Base-by-base conservation (phyloP, 768 basidiomycete species). In the Boletus fagicola region DNA sequence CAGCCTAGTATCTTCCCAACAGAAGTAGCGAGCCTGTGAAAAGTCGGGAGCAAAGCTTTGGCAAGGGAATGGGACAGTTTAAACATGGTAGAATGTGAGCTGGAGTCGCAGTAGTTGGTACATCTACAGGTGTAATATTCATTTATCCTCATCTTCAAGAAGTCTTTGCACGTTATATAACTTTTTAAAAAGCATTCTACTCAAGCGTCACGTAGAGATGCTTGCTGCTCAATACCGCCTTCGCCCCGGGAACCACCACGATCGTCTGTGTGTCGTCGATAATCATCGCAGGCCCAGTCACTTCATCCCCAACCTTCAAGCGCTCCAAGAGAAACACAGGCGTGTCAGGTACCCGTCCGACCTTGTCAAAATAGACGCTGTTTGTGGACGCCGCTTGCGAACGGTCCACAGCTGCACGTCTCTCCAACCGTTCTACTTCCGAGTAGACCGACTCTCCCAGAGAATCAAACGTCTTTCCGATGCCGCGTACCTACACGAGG, bases 181-280 rank as follows among this genome's bases (percentile, higher is more conserved):
- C 43, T 11, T 4, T 4, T 4, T 4, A 3, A 16, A 5, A 20
- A 20, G 24, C 7, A 9, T 49, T 43, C 59, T 70, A 71, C 78
- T 67, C 60, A 0, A 83, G 63, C 2, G 76, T 79, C 62, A 84
- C 77, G 46, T 78, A 78, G 72, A 94, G 68, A 69, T 91, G 88
- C 61, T 84, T 86, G 54, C 83, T 85, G 48, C 86, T 82, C 54
- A 92, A 66, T 9, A 88, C 74, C 20, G 83, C 88, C 67, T 72
- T 82, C 49, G 88, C 84, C 16, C 80, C 84, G 0, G 92, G 89
- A 22, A 93, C 84, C 5, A 98, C 73, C 33, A 98, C 88, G 58
- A 98, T 92, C 24, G 95, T 97, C 76, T 97, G 96, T 22, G 95
- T 98, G 62, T 92, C 79, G 72, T 98, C 95, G 65, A 97, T 91